A percentile compares a stretch with the other conserved stretches of the same genome.
Evolutionary conservation across 768 basidiomycete species (phyloP).

Genomic region (Chlorophyllum brunneum): DNA sequence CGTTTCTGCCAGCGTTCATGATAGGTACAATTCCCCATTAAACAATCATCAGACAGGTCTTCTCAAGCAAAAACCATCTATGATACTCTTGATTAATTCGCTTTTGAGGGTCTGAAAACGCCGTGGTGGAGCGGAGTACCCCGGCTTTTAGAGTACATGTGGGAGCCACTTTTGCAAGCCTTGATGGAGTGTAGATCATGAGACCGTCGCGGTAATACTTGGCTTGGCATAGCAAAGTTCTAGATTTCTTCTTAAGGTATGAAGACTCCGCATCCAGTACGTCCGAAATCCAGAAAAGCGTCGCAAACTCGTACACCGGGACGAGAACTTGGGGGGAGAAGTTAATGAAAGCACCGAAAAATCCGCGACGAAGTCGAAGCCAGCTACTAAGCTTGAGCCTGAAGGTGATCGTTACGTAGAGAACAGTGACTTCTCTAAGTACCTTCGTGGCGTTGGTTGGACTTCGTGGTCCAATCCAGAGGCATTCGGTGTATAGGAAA

Average conservation of each 20-base stretch:
- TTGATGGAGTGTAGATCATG: background rate
- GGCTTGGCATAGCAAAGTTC: background rate
- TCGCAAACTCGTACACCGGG: background rate
- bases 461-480: background rate
- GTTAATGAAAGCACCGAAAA: background rate
- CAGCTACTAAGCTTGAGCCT: background rate
- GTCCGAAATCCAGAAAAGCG: background rate
- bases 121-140: background rate
- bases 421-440: background rate
- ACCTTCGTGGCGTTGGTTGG: too few relatives aligned
- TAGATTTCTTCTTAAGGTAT: background rate
- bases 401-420: background rate
- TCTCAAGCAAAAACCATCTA: background rate
- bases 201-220: background rate
- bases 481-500: background rate
- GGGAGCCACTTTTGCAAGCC: background rate
- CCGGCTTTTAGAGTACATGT: background rate
- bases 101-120: background rate
- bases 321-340: background rate
- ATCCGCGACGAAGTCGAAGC: background rate
- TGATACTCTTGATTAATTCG: conserved; percentile 5
- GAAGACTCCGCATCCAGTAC: background rate
- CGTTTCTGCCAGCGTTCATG: too few relatives aligned
- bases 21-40: background rate
- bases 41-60: background rate